Evolutionary conservation across 2,329 filamentous ascomycete species (phyloP).

Genomic region (Trichocomaceae sp.): DNA sequence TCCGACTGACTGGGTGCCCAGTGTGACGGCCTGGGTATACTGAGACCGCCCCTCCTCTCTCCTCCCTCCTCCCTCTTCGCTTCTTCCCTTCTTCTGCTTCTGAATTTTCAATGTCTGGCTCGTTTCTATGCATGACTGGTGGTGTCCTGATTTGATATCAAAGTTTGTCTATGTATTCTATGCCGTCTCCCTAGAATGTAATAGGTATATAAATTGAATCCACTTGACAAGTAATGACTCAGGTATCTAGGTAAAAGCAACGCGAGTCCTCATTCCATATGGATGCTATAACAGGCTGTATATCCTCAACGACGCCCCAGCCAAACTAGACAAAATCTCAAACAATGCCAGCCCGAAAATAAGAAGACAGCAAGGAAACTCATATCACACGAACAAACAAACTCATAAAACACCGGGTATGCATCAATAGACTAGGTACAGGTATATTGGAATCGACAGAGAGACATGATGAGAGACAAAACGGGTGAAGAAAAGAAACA

Average conservation of each 20-base stretch:
- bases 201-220: no score
- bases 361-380: background rate
- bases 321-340: background rate
- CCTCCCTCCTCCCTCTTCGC: background rate
- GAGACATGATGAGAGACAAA: background rate
- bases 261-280: background rate
- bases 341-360: background rate
- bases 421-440: background rate
- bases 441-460: background rate
- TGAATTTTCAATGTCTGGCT: no score
- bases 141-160: no score
- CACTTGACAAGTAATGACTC: no score
- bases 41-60: background rate
- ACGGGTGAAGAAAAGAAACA: background rate
- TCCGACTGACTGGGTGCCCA: conserved; percentile 9
- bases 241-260: no score
- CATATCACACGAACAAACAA: background rate
- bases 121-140: background rate
- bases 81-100: background rate
- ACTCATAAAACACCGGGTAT: conserved; percentile 11
- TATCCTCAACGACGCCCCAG: background rate
- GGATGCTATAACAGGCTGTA: background rate
- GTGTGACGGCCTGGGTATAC: conserved; percentile 4
- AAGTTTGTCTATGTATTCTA: no score
- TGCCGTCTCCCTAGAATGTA: no score